These are phyloP conservation scores for Oemleria cerasiformis DNA, from an alignment of 306 rosid genomes.

Conservation along the genomic window DNA sequence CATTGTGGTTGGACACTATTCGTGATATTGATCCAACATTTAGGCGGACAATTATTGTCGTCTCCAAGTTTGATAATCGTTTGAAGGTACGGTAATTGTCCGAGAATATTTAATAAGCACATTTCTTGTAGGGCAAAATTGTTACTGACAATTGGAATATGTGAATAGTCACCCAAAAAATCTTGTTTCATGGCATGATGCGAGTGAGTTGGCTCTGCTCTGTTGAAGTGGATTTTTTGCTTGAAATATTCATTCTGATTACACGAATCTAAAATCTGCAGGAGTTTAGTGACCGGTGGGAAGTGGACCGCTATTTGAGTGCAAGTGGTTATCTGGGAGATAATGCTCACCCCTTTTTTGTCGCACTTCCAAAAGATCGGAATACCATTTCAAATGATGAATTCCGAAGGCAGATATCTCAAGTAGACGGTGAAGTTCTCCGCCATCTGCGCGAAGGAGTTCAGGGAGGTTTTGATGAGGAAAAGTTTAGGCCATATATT, in stretches of 20 bases:
- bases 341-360: constrained; percentile 68
- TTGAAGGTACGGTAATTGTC: constrained; percentile 59
- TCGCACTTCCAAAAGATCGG: constrained; percentile 86
- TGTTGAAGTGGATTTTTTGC: background rate
- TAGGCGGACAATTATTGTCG: constrained; percentile 75
- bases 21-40: constrained; percentile 89
- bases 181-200: background rate
- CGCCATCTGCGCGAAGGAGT: constrained; percentile 78
- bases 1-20: constrained; percentile 84
- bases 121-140: background rate
- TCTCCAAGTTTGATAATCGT: constrained; percentile 97
- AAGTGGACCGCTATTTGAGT: constrained; percentile 96
- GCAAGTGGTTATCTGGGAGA: constrained; percentile 96
- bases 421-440: constrained; percentile 79
- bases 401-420: constrained; percentile 83
- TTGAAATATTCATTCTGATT: constrained; percentile 14
- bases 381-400: constrained; percentile 83
- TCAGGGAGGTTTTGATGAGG: constrained; percentile 91
- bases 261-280: constrained; percentile 31
- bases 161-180: background rate
- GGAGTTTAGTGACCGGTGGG: constrained; percentile 96
- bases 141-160: background rate
- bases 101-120: background rate
- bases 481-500: constrained; percentile 63
- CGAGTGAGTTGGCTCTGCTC: background rate